These are phyloP conservation scores for Ophiostoma pallidulum DNA, from an alignment of 2,329 filamentous ascomycete genomes.

Conservation along the genomic window DNA sequence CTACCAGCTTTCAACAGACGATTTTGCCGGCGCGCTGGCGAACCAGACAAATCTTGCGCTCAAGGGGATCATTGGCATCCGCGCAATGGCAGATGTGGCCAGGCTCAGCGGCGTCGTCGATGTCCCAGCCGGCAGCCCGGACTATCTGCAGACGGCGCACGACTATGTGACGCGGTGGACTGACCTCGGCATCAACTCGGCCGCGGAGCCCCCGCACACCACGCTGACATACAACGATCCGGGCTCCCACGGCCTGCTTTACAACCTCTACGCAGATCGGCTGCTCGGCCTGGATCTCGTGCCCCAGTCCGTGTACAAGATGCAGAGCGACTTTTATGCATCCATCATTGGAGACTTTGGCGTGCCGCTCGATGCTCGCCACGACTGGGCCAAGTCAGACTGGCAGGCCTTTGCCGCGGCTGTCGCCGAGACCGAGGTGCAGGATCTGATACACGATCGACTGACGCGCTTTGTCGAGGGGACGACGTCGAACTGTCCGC, in stretches of 20 bases:
- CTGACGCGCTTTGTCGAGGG: constrained; percentile 67
- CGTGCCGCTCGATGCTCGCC: constrained; percentile 72
- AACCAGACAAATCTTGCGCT: constrained; percentile 67
- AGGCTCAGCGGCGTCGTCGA: constrained; percentile 47
- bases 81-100: constrained; percentile 64
- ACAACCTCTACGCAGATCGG: constrained; percentile 75
- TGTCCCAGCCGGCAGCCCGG: constrained; percentile 14
- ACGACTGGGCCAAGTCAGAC: constrained; percentile 76
- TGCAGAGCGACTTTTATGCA: constrained; percentile 69
- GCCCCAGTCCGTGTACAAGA: constrained; percentile 62
- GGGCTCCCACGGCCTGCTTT: constrained; percentile 48
- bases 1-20: constrained; percentile 67
- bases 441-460: constrained; percentile 55
- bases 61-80: constrained; percentile 71
- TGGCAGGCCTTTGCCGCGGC: constrained; percentile 84
- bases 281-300: constrained; percentile 71
- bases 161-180: constrained; percentile 67
- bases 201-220: constrained; percentile 53
- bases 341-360: constrained; percentile 65
- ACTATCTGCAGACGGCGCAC: constrained; percentile 12
- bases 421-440: constrained; percentile 52
- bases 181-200: constrained; percentile 56
- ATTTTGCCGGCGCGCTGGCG: constrained; percentile 59
- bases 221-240: constrained; percentile 68
- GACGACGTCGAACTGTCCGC: constrained; percentile 58